Conservation (phyloP, 257 asterid genomes). For the Agastache rugosa region DNA sequence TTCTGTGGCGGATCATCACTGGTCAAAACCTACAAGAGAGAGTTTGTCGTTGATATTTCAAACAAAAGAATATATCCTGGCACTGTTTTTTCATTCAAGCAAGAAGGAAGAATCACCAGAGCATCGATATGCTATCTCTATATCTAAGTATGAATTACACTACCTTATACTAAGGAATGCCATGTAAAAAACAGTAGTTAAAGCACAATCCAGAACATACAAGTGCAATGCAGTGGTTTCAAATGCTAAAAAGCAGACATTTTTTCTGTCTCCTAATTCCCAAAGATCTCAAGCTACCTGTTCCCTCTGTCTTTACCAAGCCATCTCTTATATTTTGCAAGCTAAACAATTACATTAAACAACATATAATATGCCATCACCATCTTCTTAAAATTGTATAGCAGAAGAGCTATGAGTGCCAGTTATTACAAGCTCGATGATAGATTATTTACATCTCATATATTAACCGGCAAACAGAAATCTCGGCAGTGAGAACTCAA, state of each 20-base stretch:
- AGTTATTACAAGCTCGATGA: not conserved
- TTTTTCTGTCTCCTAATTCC: slow-evolving; percentile 11
- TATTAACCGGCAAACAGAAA: not conserved
- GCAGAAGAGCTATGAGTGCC: not conserved
- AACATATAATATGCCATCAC: slow-evolving; percentile 11
- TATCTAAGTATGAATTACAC: not conserved
- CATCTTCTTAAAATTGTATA: not conserved
- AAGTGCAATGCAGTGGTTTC: slow-evolving; percentile 16
- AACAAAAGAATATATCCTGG: slow-evolving; percentile 14
- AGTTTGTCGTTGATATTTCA: slow-evolving; percentile 20
- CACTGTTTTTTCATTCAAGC: slow-evolving; percentile 1
- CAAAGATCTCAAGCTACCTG: slow-evolving; percentile 8
- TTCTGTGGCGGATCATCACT: slow-evolving; percentile 89
- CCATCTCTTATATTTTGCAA: not conserved
- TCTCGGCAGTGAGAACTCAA: not conserved
- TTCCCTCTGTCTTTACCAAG: not conserved
- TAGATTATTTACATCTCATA: slow-evolving; percentile 15
- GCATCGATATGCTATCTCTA: slow-evolving; percentile 1
- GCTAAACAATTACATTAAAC: slow-evolving; percentile 20
- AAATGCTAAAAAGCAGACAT: slow-evolving; percentile 3
- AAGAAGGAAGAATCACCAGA: slow-evolving; percentile 22
- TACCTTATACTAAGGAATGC: not conserved
- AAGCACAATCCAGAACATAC: slow-evolving; percentile 19
- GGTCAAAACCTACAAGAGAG: slow-evolving; percentile 68
- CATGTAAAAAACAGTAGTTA: not conserved